These are phyloP conservation scores for Penicillium fimorum DNA, from an alignment of 495 filamentous ascomycete species.

Conservation along the genomic window DNA sequence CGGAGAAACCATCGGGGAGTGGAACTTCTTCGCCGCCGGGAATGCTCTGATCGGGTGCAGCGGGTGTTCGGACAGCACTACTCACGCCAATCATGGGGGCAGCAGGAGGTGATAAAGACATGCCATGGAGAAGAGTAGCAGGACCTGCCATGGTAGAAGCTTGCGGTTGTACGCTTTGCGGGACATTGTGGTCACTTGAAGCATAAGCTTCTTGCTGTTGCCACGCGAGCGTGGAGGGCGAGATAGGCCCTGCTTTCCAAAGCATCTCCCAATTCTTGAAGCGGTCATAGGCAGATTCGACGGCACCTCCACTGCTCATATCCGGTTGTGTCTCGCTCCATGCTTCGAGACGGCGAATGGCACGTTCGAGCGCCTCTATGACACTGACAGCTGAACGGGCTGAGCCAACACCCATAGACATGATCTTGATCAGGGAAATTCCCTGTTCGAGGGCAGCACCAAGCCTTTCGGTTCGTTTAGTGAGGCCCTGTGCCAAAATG, in stretches of 20 bases:
- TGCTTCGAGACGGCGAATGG: slow-evolving; percentile 45
- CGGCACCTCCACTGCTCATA: slow-evolving; percentile 28
- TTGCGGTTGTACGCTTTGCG: slow-evolving; percentile 15
- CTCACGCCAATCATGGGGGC: slow-evolving; percentile 12
- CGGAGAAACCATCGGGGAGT: slow-evolving; percentile 32
- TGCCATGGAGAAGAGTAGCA: slow-evolving; percentile 10
- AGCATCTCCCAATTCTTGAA: slow-evolving; percentile 56
- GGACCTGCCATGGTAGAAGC: slow-evolving; percentile 11
- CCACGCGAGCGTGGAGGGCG: slow-evolving; percentile 29
- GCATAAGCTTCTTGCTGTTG: slow-evolving; percentile 20
- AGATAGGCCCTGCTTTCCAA: slow-evolving; percentile 50
- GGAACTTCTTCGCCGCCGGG: slow-evolving; percentile 26
- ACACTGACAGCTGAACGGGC: slow-evolving; percentile 50
- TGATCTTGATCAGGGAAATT: slow-evolving; percentile 50
- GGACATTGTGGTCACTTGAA: slow-evolving; percentile 23
- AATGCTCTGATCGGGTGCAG: slow-evolving; percentile 16
- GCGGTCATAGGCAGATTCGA: slow-evolving; percentile 48
- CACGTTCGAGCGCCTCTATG: slow-evolving; percentile 52
- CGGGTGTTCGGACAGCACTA: slow-evolving; percentile 15
- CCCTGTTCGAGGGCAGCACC: slow-evolving; percentile 47
- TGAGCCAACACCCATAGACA: slow-evolving; percentile 53
- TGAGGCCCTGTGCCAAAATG: slow-evolving; percentile 49
- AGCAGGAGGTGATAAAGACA: slow-evolving; percentile 21
- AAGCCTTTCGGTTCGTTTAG: slow-evolving; percentile 47
- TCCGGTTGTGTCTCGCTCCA: slow-evolving; percentile 40